Evolutionary conservation across 768 basidiomycete genomes (phyloP), one percentile per base, ranked within the genome.

Genomic region (Termitomyces sp.): DNA sequence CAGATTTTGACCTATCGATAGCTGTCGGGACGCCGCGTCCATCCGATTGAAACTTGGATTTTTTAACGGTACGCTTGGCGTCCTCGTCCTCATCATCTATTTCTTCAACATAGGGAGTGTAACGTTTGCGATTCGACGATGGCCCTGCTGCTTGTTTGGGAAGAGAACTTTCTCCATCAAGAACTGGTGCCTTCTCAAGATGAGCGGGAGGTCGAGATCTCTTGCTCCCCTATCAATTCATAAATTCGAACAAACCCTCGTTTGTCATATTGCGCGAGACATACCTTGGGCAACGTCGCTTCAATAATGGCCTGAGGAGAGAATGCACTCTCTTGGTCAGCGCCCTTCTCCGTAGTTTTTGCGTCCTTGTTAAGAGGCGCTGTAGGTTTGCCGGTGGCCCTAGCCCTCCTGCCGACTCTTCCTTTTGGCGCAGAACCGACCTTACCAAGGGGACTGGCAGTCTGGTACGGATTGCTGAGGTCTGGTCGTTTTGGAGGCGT

Each of bases 401-500:
- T 74, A 34, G 76, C 65, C 56, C 83, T 79, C 68, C 77, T 84
- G 31, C 73, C 69, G 65, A 71, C 77, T 67, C 81, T 80, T 12
- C 72, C 63, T 54, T 77, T 73, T 3, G 81, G 79, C 11, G 78
- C 46, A 53, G 60, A 79, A 20, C 73, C 71, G 32, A 74, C 74
- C 62, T 77, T 79, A 49, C 78, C 77, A 20, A 89, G 82, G 43
- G 89, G 89, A 66, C 83, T 89, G 15, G 86, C 85, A 20, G 82
- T 80, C 70, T 92, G 87, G 67, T 93, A 92, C 0, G 91, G 91
- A 70, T 93, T 93, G 56, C 83, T 83, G 47, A 91, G 79, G 66
- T 89, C 90, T 25, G 83, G 80, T 60, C 77, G 85, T 71, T 82
- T 85, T 14, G 83, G 78, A 0, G 88, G 87, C 0, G 87, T 86